phyloP scores from a whole-genome alignment of 257 asterid genomes.

The Rubia yunnanensis region DNA sequence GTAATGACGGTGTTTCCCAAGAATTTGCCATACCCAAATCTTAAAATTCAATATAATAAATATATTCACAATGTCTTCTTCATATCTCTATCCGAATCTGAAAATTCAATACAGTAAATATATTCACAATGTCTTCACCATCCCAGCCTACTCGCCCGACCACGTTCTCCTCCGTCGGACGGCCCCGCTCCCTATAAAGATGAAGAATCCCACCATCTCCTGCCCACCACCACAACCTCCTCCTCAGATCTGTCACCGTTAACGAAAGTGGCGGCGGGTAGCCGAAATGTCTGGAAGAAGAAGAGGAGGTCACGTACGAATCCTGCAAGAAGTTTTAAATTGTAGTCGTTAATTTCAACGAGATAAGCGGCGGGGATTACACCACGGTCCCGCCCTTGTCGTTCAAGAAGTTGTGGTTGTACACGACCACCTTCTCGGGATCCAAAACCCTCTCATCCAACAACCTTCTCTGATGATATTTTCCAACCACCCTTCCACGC shows the following conservation, averaged over 20 bases:
- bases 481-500: no score
- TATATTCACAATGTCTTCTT: no score
- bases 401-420: slow-evolving; percentile 62
- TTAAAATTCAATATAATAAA: no score
- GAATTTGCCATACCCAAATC: no score
- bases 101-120: no score
- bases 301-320: slow-evolving; percentile 44
- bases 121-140: no score
- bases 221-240: slow-evolving; percentile 19
- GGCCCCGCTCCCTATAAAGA: slow-evolving; percentile 28
- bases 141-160: no score
- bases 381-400: slow-evolving; percentile 55
- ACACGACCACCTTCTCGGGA: no score
- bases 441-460: no score
- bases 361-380: slow-evolving; percentile 23
- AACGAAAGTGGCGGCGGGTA: slow-evolving; percentile 9
- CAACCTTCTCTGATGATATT: no score
- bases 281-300: slow-evolving; percentile 12
- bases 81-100: no score
- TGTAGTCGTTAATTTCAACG: slow-evolving; percentile 39
- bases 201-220: slow-evolving; percentile 47
- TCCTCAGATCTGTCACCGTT: slow-evolving; percentile 22
- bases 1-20: no score
- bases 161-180: slow-evolving; percentile 29
- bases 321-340: slow-evolving; percentile 48